These are phyloP conservation scores for Chlorella sp. DNA, from an alignment of 139 green algal genomes.

Conservation along the genomic window DNA sequence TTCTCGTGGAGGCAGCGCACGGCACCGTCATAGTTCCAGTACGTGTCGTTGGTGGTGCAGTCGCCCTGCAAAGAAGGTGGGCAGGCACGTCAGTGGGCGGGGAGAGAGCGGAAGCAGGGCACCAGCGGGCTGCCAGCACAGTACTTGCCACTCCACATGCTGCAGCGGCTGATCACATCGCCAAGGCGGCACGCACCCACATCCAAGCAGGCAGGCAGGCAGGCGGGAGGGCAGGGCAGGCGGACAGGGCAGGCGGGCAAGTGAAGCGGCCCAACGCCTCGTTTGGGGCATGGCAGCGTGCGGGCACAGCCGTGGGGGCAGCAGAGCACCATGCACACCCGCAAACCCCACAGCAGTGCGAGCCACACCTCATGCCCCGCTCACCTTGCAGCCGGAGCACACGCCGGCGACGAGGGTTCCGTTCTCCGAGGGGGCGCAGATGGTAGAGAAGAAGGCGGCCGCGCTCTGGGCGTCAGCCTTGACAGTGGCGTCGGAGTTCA, in stretches of 20 bases:
- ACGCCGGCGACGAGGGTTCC: constrained; percentile 19
- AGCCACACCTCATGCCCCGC: not conserved
- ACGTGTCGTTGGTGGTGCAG: constrained; percentile 36
- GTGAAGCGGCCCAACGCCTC: too few species aligned
- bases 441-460: constrained; percentile 36
- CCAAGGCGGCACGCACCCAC: not conserved
- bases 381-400: constrained; percentile 37
- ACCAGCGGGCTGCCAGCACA: not conserved
- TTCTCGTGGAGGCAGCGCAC: constrained; percentile 59
- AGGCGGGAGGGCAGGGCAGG: too few species aligned
- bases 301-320: too few species aligned
- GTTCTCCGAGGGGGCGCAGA: constrained; percentile 21
- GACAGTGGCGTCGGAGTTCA: constrained; percentile 9
- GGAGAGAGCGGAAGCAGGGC: not conserved
- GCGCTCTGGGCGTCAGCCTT: constrained; percentile 34
- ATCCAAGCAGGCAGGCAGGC: not conserved
- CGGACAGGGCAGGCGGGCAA: too few species aligned
- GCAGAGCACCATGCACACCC: not conserved
- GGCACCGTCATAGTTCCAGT: constrained; percentile 49
- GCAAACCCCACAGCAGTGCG: too few species aligned
- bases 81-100: not conserved
- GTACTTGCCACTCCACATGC: not conserved
- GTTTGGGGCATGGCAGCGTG: too few species aligned
- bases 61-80: constrained; percentile 36
- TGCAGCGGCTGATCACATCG: not conserved